A percentile compares a stretch with the other conserved stretches of the same genome.
Conservation (phyloP, 1,284 basidiomycete species). For the Sparassis latifolia region DNA sequence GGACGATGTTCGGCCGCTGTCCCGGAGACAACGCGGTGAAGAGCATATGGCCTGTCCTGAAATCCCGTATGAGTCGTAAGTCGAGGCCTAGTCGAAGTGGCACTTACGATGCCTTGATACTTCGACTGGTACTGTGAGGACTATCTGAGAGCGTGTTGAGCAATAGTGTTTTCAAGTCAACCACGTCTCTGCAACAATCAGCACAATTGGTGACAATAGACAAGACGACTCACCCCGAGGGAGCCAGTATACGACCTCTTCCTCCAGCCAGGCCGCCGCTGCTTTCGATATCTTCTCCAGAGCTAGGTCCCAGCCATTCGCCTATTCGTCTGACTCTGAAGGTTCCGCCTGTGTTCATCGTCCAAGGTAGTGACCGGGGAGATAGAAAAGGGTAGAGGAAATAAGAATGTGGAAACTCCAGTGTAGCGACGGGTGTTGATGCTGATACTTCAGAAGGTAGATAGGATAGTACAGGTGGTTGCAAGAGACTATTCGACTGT, state of each 20-base stretch:
- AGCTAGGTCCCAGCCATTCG: constrained; percentile 43
- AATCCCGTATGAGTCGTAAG: neutral
- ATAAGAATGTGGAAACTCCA: constrained; percentile 32
- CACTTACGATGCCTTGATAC: constrained; percentile 42
- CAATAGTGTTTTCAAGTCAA: constrained; percentile 14
- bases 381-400: constrained; percentile 60
- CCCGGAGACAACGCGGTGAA: constrained; percentile 32
- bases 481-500: constrained; percentile 18
- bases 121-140: constrained; percentile 2
- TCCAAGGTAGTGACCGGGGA: constrained; percentile 42
- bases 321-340: constrained; percentile 57
- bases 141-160: constrained; percentile 5
- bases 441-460: constrained; percentile 27
- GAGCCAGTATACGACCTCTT: constrained; percentile 26
- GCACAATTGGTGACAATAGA: neutral
- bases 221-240: constrained; percentile 27
- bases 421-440: constrained; percentile 1
- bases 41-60: constrained; percentile 54
- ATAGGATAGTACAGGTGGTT: constrained; percentile 29
- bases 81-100: neutral
- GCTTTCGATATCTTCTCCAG: constrained; percentile 27
- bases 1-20: constrained; percentile 33
- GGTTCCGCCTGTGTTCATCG: constrained; percentile 33
- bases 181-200: constrained; percentile 7
- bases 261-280: constrained; percentile 33